phyloP scores from a whole-genome alignment of 2,329 filamentous ascomycete genomes.

The Sclerotinia nivalis region DNA sequence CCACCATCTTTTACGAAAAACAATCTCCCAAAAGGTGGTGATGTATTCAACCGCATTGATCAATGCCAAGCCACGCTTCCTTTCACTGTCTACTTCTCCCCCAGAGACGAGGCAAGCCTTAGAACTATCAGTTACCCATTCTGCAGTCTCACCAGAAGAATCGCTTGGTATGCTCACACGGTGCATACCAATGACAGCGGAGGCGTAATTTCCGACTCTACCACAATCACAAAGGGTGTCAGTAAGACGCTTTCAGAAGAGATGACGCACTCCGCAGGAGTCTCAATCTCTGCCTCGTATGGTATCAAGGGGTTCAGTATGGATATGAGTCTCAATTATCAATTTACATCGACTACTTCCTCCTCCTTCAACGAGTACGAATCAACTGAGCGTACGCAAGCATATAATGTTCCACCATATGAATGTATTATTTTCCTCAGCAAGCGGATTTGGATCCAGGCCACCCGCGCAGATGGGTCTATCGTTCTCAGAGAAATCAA shows the following conservation, averaged over 20 bases:
- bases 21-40: background rate
- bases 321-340: conserved; percentile 6
- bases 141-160: background rate
- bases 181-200: background rate
- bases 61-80: conserved; percentile 1
- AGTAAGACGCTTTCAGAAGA: background rate
- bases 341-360: background rate
- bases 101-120: background rate
- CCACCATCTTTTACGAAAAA: background rate
- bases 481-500: conserved; percentile 14
- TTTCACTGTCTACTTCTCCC: background rate
- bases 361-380: background rate
- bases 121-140: background rate
- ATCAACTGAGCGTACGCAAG: background rate
- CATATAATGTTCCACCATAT: background rate
- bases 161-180: conserved; percentile 4
- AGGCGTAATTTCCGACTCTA: background rate
- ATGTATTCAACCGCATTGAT: background rate
- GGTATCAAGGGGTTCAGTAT: conserved; percentile 2
- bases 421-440: background rate
- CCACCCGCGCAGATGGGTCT: background rate
- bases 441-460: conserved; percentile 4
- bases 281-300: background rate
- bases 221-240: conserved; percentile 8
- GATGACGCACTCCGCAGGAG: background rate